Evolutionary conservation across 2,329 filamentous ascomycete species (phyloP).

Genomic region (Akanthomyces uredinophilus): DNA sequence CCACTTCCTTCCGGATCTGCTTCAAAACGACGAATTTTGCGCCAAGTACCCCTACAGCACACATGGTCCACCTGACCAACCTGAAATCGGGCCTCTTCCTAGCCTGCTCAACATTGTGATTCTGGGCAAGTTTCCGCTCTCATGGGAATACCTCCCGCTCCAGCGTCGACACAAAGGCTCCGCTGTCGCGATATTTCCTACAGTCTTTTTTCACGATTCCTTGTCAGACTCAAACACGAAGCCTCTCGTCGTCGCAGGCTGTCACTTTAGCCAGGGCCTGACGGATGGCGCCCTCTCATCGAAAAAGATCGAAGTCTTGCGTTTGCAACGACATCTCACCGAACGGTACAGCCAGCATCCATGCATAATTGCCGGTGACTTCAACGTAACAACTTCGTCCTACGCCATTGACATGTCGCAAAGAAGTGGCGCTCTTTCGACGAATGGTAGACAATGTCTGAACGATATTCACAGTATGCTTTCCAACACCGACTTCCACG

Average conservation of each 20-base stretch:
- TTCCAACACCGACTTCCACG: constrained; percentile 41
- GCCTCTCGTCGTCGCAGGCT: constrained; percentile 44
- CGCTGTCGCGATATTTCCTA: constrained; percentile 41
- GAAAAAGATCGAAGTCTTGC: constrained; percentile 52
- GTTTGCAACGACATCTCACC: constrained; percentile 42
- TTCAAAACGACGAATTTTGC: constrained; percentile 41
- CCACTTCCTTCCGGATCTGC: constrained; percentile 53
- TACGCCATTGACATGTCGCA: constrained; percentile 50
- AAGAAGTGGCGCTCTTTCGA: constrained; percentile 48
- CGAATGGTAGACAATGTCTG: constrained; percentile 39
- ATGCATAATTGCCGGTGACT: constrained; percentile 58
- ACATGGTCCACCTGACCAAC: constrained; percentile 50
- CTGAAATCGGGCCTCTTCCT: constrained; percentile 49
- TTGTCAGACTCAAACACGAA: constrained; percentile 33
- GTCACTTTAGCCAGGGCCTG: constrained; percentile 59
- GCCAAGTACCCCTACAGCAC: constrained; percentile 50
- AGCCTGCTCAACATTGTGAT: constrained; percentile 58
- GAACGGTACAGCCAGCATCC: constrained; percentile 37
- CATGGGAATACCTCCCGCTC: constrained; percentile 51
- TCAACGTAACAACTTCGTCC: constrained; percentile 58
- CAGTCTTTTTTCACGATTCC: constrained; percentile 22
- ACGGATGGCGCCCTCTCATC: constrained; percentile 52
- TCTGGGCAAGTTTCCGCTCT: constrained; percentile 50
- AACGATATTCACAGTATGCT: constrained; percentile 43
- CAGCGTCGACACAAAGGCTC: constrained; percentile 53